These are phyloP conservation scores for Neonectria sp. DNA, from an alignment of 2,329 filamentous ascomycete genomes.

Conservation along the genomic window DNA sequence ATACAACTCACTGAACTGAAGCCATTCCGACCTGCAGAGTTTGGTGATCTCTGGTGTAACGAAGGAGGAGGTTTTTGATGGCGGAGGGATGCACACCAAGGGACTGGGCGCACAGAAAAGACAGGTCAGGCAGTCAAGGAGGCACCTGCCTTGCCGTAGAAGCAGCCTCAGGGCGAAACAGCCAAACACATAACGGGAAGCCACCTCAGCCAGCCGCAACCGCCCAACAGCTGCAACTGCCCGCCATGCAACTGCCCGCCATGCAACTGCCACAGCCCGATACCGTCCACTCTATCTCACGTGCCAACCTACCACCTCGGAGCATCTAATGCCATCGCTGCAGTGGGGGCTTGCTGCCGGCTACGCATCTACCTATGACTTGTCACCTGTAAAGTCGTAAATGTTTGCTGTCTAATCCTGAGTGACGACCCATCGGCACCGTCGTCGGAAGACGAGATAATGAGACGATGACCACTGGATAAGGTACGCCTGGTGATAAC, in stretches of 20 bases:
- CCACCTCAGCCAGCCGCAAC: constrained; percentile 2
- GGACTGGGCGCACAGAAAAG: neutral
- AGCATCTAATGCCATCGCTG: constrained; percentile 1
- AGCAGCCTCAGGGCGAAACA: constrained; percentile 10
- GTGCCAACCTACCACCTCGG: neutral
- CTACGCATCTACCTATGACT: neutral
- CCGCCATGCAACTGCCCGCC: neutral
- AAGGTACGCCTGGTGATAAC: neutral
- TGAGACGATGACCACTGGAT: neutral
- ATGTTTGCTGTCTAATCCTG: neutral
- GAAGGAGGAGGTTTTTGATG: neutral
- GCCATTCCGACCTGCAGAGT: constrained; percentile 8
- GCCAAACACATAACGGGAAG: neutral
- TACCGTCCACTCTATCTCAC: neutral
- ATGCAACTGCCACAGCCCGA: neutral
- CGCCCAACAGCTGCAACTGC: neutral
- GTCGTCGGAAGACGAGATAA: neutral
- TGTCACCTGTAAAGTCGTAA: neutral
- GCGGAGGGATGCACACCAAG: neutral
- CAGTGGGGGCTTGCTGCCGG: neutral
- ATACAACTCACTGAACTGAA: constrained; percentile 18
- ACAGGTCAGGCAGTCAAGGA: constrained; percentile 4
- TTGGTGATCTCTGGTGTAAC: neutral
- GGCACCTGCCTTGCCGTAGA: neutral
- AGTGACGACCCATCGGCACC: no score